Conservation (phyloP, 1,284 basidiomycete species). For the Volvariella surrecta region DNA sequence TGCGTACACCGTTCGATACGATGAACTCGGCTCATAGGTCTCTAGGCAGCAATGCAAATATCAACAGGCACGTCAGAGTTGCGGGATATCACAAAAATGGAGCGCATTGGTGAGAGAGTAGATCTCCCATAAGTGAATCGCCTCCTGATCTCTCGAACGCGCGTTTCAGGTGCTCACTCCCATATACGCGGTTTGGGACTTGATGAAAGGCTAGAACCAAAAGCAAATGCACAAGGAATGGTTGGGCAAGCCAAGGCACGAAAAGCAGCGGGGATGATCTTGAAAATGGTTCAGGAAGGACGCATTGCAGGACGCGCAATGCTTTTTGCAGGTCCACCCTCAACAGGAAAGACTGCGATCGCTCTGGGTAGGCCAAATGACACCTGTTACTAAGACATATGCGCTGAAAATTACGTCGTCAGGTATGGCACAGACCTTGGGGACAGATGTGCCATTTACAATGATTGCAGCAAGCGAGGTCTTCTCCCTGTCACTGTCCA, state of each 20-base stretch:
- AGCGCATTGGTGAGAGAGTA: slow-evolving; percentile 77
- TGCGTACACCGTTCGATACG: too few relatives aligned
- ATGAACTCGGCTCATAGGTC: too few relatives aligned
- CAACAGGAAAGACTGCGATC: slow-evolving; percentile 96
- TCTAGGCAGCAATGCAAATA: slow-evolving; percentile 50
- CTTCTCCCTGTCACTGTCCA: slow-evolving; percentile 96
- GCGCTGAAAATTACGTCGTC: slow-evolving; percentile 1
- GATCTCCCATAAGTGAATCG: slow-evolving; percentile 2
- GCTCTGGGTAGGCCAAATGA: slow-evolving; percentile 65
- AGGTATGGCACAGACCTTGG: slow-evolving; percentile 97
- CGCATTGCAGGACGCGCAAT: slow-evolving; percentile 42
- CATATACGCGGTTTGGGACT: slow-evolving; percentile 94
- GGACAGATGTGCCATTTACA: slow-evolving; percentile 92
- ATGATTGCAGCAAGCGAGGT: slow-evolving; percentile 97
- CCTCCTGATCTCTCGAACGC: slow-evolving; percentile 6
- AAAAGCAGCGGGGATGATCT: slow-evolving; percentile 94
- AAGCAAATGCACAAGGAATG: slow-evolving; percentile 88
- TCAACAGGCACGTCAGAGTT: slow-evolving; percentile 68
- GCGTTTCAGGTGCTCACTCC: slow-evolving; percentile 79
- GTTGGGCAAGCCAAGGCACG: slow-evolving; percentile 93
- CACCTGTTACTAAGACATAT: not conserved
- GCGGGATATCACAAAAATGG: slow-evolving; percentile 91
- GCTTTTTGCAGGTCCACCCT: slow-evolving; percentile 60
- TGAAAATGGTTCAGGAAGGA: slow-evolving; percentile 97
- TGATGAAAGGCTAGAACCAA: slow-evolving; percentile 86